Conservation (phyloP, 73 alveolate species). For the Tetrahymena thermophila region DNA sequence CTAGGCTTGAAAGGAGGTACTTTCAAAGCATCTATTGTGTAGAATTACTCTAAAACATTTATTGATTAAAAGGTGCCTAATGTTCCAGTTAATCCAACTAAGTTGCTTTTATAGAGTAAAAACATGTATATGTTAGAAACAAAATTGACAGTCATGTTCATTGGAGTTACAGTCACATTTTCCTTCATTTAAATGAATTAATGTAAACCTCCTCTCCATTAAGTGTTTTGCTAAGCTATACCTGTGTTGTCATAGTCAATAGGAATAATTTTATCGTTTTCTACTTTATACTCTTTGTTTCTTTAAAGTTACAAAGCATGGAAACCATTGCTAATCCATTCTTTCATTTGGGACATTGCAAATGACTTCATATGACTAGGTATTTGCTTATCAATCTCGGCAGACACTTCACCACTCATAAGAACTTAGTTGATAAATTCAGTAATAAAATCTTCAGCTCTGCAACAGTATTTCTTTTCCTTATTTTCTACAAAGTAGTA, state of each 20-base stretch:
- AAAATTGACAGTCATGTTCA: background rate
- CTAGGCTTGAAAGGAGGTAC: constrained; percentile 13
- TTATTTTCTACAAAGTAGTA: background rate
- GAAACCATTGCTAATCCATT: constrained; percentile 3
- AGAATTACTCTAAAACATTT: background rate
- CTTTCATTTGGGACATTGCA: background rate
- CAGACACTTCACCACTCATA: background rate
- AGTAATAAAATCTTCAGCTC: background rate
- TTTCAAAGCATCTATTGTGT: background rate
- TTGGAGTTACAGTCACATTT: constrained; percentile 3
- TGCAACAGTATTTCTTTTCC: background rate
- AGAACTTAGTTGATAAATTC: background rate
- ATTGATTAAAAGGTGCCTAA: constrained; percentile 5
- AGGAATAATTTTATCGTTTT: constrained; percentile 8
- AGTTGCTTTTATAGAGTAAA: background rate
- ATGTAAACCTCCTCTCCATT: constrained; percentile 38
- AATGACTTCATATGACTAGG: background rate
- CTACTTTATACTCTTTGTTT: constrained; percentile 5
- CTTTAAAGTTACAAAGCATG: background rate
- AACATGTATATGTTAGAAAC: constrained; percentile 10
- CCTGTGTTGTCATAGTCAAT: constrained; percentile 29
- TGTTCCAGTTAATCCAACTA: constrained; percentile 29
- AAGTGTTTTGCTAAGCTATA: background rate
- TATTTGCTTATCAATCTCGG: background rate
- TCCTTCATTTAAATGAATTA: constrained; percentile 21